A percentile compares a stretch with the other conserved stretches of the same genome.
phyloP scores from a whole-genome alignment of 2,329 filamentous ascomycete genomes.

The Colletotrichum agaves region DNA sequence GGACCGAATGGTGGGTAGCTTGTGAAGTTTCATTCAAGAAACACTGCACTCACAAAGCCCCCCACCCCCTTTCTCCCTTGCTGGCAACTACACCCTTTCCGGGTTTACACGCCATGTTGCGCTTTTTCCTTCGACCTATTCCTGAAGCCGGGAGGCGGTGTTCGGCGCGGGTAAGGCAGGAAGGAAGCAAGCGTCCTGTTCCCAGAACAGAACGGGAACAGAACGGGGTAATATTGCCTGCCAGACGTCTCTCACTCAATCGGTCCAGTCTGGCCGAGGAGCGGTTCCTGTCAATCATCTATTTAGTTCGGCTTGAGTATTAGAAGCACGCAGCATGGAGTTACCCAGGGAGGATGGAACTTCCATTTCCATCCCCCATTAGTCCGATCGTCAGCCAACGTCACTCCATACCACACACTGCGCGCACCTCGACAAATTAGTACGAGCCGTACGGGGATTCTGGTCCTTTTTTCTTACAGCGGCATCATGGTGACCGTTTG shows the following conservation, averaged over 20 bases:
- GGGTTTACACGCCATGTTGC: background rate
- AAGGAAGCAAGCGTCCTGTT: background rate
- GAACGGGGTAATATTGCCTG: background rate
- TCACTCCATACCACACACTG: background rate
- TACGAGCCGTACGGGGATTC: background rate
- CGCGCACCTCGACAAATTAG: no score
- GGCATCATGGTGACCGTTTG: constrained; percentile 10
- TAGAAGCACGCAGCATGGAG: background rate
- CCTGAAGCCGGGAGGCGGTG: background rate
- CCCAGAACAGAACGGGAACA: background rate
- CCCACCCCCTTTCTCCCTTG: background rate
- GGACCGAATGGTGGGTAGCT: background rate
- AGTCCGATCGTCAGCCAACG: background rate
- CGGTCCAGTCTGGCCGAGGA: background rate
- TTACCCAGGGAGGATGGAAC: background rate
- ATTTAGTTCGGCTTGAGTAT: background rate
- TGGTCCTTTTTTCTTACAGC: background rate
- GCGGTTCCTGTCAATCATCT: background rate
- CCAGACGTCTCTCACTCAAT: no score
- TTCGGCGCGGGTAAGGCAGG: constrained; percentile 6
- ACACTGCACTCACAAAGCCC: constrained; percentile 8
- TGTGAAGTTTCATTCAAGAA: constrained; percentile 10
- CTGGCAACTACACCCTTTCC: background rate
- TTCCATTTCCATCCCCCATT: background rate
- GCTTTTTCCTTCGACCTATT: background rate